phyloP scores from a whole-genome alignment of 192 early-diverging fungal genomes.

The Geranomyces variabilis region DNA sequence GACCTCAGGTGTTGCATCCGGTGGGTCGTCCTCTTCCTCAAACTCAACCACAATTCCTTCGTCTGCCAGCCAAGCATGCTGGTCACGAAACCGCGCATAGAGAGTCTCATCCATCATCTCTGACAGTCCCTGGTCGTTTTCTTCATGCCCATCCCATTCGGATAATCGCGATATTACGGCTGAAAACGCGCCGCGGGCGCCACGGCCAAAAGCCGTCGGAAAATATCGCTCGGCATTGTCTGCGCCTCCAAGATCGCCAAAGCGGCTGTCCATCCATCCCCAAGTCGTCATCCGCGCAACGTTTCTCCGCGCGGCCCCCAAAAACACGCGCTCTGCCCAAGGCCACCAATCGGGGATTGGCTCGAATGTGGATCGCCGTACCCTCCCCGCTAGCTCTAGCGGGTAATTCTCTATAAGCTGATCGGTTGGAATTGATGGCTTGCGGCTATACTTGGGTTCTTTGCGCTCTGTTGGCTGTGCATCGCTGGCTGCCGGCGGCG shows the following conservation, averaged over 20 bases:
- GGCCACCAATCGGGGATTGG: conserved; percentile 28
- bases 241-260: not conserved
- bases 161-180: conserved; percentile 21
- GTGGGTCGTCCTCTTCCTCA: not conserved
- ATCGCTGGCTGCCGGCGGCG: too few species aligned
- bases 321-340: conserved; percentile 19
- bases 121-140: conserved; percentile 14
- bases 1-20: not conserved
- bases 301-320: conserved; percentile 21
- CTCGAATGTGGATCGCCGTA: conserved; percentile 11
- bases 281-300: conserved; percentile 21
- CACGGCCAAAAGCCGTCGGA: conserved; percentile 5
- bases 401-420: conserved; percentile 9
- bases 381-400: not conserved
- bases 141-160: conserved; percentile 19
- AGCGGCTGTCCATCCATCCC: conserved; percentile 25
- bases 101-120: conserved; percentile 3
- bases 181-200: conserved; percentile 6
- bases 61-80: not conserved
- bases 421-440: too few species aligned
- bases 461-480: too few species aligned
- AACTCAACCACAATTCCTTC: conserved; percentile 25
- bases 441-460: too few species aligned
- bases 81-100: conserved; percentile 9
- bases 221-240: conserved; percentile 3